phyloP scores from a whole-genome alignment of 257 asterid species.

The Prunella vulgaris region DNA sequence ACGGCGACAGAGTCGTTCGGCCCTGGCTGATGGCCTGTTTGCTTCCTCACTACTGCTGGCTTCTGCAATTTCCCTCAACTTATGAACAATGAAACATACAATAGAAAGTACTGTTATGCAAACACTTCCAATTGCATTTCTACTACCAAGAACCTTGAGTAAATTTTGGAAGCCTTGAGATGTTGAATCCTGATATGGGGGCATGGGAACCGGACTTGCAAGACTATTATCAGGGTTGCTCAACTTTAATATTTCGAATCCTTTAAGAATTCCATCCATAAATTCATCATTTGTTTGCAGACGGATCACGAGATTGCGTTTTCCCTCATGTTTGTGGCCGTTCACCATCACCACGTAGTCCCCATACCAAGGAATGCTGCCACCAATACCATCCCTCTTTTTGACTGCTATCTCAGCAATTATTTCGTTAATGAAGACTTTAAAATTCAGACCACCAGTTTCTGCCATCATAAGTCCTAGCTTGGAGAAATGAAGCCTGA shows the following conservation, averaged over 20 bases:
- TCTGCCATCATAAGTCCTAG: constrained; percentile 27
- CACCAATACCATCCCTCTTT: constrained; percentile 32
- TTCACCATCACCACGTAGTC: constrained; percentile 34
- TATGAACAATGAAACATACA: constrained; percentile 23
- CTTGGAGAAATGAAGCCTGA: constrained; percentile 53
- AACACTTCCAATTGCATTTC: constrained; percentile 26
- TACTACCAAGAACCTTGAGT: not conserved
- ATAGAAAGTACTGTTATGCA: constrained; percentile 22
- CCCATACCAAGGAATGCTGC: constrained; percentile 24
- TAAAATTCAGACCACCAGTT: constrained; percentile 25
- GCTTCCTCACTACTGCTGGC: constrained; percentile 15
- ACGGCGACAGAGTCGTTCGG: constrained; percentile 29
- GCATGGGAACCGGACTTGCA: constrained; percentile 27
- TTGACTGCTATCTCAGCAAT: constrained; percentile 26
- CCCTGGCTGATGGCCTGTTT: constrained; percentile 21
- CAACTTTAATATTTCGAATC: constrained; percentile 37
- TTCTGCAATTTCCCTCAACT: constrained; percentile 27
- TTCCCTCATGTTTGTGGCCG: constrained; percentile 11
- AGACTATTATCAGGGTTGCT: constrained; percentile 53
- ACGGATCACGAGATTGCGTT: not conserved
- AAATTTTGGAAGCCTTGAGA: not conserved
- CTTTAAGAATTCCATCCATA: not conserved
- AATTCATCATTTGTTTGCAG: constrained; percentile 2
- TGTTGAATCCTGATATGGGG: not conserved
- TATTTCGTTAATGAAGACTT: constrained; percentile 33